These are phyloP conservation scores for Penicillium cosmopolitanum DNA, from an alignment of 495 filamentous ascomycete species.

Conservation along the genomic window DNA sequence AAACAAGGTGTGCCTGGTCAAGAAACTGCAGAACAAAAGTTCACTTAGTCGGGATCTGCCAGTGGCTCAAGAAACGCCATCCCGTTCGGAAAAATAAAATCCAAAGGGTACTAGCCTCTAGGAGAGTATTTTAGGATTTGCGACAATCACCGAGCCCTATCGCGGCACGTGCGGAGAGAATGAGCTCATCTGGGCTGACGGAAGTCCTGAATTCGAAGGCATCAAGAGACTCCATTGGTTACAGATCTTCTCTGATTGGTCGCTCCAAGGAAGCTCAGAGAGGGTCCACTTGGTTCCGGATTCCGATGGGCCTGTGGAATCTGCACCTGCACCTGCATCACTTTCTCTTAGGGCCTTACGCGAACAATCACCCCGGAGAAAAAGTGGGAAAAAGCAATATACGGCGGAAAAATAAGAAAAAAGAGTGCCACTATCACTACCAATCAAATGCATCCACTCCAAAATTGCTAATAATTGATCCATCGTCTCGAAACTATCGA, in stretches of 20 bases:
- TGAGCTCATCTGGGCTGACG: conserved; percentile 16
- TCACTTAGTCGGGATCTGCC: too few relatives aligned
- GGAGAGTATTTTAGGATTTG: conserved; percentile 13
- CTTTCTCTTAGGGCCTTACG: not conserved
- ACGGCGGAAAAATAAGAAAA: not conserved
- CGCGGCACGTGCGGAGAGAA: conserved; percentile 25
- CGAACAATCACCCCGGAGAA: not conserved
- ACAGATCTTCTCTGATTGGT: conserved; percentile 6
- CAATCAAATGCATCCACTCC: not conserved
- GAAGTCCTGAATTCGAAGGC: conserved; percentile 15
- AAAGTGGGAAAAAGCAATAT: not conserved
- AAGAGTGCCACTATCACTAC: too few relatives aligned
- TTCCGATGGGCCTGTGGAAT: conserved; percentile 16
- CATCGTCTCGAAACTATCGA: not conserved
- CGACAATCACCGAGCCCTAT: conserved; percentile 24
- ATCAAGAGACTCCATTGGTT: not conserved
- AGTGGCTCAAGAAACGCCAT: not conserved
- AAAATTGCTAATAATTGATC: not conserved
- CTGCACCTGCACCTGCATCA: not conserved
- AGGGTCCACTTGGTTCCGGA: conserved; percentile 12
- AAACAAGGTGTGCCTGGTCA: not conserved
- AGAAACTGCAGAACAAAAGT: not conserved
- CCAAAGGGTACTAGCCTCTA: not conserved
- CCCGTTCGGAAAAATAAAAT: conserved; percentile 1
- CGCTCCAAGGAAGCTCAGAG: too few relatives aligned